Evolutionary conservation across 2,329 filamentous ascomycete species (phyloP).

Genomic region (Cercospora sojina): DNA sequence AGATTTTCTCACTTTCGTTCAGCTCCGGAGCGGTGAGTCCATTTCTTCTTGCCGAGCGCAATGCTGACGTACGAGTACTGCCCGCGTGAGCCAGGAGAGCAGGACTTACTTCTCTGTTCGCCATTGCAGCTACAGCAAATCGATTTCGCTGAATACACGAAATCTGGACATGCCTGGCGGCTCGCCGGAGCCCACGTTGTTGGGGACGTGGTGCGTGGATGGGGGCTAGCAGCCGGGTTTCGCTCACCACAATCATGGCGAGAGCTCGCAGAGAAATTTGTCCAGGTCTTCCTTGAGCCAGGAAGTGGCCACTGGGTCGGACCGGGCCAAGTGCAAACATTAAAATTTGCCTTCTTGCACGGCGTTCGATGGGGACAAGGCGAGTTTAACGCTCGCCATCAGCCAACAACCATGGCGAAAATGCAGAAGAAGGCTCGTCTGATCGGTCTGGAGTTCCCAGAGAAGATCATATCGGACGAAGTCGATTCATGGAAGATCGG

Average conservation of each 20-base stretch:
- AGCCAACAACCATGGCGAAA: neutral
- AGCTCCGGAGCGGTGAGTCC: neutral
- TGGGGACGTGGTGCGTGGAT: slow-evolving; percentile 22
- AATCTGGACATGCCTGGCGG: too few species aligned
- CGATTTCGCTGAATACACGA: too few species aligned
- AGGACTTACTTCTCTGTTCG: too few species aligned
- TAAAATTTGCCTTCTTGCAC: slow-evolving; percentile 20
- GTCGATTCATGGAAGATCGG: slow-evolving; percentile 10
- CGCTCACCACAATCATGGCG: neutral
- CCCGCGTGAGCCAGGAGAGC: too few species aligned
- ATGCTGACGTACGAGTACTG: neutral
- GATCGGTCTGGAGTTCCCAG: slow-evolving; percentile 18
- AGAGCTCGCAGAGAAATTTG: neutral
- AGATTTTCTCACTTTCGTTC: neutral
- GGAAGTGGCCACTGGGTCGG: neutral
- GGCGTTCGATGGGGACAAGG: slow-evolving; percentile 17
- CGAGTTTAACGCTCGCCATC: slow-evolving; percentile 14
- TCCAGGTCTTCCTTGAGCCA: neutral
- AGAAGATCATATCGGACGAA: slow-evolving; percentile 13
- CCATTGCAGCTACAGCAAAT: too few species aligned
- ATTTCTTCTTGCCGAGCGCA: neutral
- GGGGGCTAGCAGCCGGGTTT: neutral
- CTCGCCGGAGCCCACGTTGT: slow-evolving; percentile 21
- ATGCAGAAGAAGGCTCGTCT: slow-evolving; percentile 14
- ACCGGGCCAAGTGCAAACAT: neutral